These are phyloP conservation scores for Aspergillus bertholletiae DNA, from an alignment of 495 filamentous ascomycete genomes.

Conservation along the genomic window DNA sequence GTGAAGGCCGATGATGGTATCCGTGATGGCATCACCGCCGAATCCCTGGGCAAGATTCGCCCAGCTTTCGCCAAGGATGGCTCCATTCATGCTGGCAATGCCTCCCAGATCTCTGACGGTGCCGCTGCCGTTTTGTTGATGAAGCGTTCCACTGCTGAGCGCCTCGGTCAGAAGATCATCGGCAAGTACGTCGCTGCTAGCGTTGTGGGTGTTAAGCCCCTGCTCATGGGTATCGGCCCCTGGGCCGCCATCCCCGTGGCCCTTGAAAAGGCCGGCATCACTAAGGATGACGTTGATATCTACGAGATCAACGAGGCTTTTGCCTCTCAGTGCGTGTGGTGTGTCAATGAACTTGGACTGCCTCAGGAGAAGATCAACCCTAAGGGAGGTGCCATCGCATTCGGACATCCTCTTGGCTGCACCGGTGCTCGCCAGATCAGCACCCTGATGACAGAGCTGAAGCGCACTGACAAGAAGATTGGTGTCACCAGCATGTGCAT, in stretches of 20 bases:
- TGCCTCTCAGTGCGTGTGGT: conserved; percentile 92
- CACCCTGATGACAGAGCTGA: conserved; percentile 85
- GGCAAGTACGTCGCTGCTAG: conserved; percentile 85
- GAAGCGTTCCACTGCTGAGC: conserved; percentile 88
- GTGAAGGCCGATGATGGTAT: conserved; percentile 88
- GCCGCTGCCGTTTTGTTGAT: conserved; percentile 94
- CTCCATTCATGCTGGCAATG: conserved; percentile 93
- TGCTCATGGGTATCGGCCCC: conserved; percentile 94
- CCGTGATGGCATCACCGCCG: conserved; percentile 77
- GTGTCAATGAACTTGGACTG: conserved; percentile 80
- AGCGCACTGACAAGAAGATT: conserved; percentile 73
- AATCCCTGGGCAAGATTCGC: conserved; percentile 83
- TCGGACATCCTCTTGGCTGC: conserved; percentile 93
- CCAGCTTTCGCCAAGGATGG: conserved; percentile 90
- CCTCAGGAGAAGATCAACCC: conserved; percentile 83
- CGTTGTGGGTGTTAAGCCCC: conserved; percentile 83
- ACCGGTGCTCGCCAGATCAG: conserved; percentile 92
- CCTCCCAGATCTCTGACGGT: conserved; percentile 91
- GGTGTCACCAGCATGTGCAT: conserved; percentile 97
- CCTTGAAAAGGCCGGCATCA: conserved; percentile 79
- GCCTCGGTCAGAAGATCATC: conserved; percentile 80
- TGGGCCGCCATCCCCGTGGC: conserved; percentile 95
- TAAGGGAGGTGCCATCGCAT: conserved; percentile 98
- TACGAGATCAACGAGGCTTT: conserved; percentile 99
- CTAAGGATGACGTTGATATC: conserved; percentile 90